Conservation (phyloP, 1,284 basidiomycete species). For the Porphyrellus sp. region DNA sequence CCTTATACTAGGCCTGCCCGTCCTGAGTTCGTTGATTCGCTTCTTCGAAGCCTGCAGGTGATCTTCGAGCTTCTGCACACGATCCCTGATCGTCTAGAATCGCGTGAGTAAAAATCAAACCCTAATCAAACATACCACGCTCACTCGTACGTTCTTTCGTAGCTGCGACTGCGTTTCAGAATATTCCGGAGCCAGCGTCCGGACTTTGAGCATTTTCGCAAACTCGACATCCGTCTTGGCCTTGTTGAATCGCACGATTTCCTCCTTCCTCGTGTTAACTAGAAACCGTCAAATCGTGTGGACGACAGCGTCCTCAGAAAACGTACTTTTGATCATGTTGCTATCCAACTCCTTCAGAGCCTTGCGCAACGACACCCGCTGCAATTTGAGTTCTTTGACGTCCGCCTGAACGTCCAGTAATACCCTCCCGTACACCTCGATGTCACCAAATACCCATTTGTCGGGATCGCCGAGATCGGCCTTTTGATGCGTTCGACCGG, state of each 20-base stretch:
- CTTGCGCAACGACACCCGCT: slow-evolving; percentile 41
- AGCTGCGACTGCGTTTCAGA: slow-evolving; percentile 78
- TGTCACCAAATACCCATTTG: slow-evolving; percentile 57
- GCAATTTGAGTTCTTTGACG: slow-evolving; percentile 47
- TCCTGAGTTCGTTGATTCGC: slow-evolving; percentile 59
- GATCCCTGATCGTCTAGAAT: slow-evolving; percentile 59
- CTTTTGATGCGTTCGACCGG: slow-evolving; percentile 40
- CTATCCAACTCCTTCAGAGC: slow-evolving; percentile 55
- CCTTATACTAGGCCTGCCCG: slow-evolving; percentile 64
- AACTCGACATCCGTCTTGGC: slow-evolving; percentile 77
- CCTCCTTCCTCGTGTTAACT: slow-evolving; percentile 74
- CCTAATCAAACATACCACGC: slow-evolving; percentile 22
- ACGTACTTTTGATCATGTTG: slow-evolving; percentile 63
- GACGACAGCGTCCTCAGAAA: not conserved
- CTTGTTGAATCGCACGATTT: slow-evolving; percentile 70
- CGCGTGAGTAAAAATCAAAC: slow-evolving; percentile 6
- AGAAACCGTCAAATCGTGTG: slow-evolving; percentile 6
- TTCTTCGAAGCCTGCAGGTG: slow-evolving; percentile 69
- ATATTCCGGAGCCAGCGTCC: slow-evolving; percentile 86
- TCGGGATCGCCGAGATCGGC: slow-evolving; percentile 44
- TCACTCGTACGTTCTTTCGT: slow-evolving; percentile 64
- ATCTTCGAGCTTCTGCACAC: slow-evolving; percentile 75
- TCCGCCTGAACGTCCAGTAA: slow-evolving; percentile 50
- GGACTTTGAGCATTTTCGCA: slow-evolving; percentile 72
- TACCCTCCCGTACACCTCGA: slow-evolving; percentile 48